Percentiles rank a stretch among this genome's conserved stretches.
Evolutionary conservation across 352 stramenopile species (phyloP).

Genomic region (Globisporangium barbulae): DNA sequence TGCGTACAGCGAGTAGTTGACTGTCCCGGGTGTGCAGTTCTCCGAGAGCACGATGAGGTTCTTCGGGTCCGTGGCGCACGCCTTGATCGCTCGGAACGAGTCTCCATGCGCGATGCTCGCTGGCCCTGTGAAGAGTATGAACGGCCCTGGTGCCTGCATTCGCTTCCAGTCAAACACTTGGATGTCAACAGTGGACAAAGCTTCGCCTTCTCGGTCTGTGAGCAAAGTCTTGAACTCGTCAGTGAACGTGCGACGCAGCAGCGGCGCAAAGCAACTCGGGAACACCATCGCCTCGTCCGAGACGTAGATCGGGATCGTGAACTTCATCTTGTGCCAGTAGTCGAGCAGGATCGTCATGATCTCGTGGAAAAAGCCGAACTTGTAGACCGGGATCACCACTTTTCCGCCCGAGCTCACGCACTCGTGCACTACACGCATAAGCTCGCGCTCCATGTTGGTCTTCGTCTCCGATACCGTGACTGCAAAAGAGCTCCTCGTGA

Average conservation of each 20-base stretch:
- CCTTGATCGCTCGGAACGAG: slow-evolving; percentile 62
- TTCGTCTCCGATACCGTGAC: slow-evolving; percentile 83
- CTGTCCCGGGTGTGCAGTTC: slow-evolving; percentile 68
- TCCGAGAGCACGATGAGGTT: slow-evolving; percentile 87
- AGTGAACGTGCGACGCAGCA: slow-evolving; percentile 65
- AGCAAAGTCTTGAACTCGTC: slow-evolving; percentile 33
- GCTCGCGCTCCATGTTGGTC: slow-evolving; percentile 75
- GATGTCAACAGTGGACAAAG: slow-evolving; percentile 11
- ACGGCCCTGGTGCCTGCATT: slow-evolving; percentile 56
- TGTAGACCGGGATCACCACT: slow-evolving; percentile 81
- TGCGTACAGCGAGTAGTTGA: slow-evolving; percentile 83
- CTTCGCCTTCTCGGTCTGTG: slow-evolving; percentile 21
- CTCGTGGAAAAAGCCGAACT: slow-evolving; percentile 80
- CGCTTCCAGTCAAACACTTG: slow-evolving; percentile 71
- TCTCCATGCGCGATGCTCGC: slow-evolving; percentile 75
- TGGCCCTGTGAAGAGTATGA: slow-evolving; percentile 77
- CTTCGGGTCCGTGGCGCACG: slow-evolving; percentile 58
- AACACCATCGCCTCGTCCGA: slow-evolving; percentile 61
- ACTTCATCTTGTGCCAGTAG: slow-evolving; percentile 64
- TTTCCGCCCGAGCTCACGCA: slow-evolving; percentile 73
- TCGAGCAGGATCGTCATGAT: slow-evolving; percentile 64
- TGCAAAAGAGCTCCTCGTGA: slow-evolving; percentile 73
- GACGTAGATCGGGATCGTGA: slow-evolving; percentile 61
- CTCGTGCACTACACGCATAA: slow-evolving; percentile 76
- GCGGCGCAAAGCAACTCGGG: slow-evolving; percentile 49